Conservation (phyloP, 2,329 filamentous ascomycete genomes). For the Apiospora koreana region DNA sequence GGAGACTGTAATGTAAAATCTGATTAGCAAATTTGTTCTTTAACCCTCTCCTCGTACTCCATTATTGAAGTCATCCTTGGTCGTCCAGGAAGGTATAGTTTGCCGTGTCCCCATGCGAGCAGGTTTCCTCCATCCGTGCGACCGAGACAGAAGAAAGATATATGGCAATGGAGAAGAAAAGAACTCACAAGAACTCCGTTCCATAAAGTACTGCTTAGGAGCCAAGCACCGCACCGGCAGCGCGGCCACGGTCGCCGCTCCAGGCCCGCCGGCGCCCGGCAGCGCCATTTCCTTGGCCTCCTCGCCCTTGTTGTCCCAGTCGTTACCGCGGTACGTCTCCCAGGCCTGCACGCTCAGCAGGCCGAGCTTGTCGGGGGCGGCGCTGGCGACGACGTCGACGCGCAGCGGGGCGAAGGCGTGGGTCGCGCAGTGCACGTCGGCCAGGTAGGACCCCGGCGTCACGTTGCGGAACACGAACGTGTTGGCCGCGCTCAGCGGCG, state of each 20-base stretch:
- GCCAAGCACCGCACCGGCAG: constrained; percentile 65
- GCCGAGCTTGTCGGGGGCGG: constrained; percentile 31
- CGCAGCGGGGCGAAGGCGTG: constrained; percentile 78
- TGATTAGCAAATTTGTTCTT: neutral
- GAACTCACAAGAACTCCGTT: constrained; percentile 72
- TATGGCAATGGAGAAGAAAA: neutral
- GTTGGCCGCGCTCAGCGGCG: constrained; percentile 67
- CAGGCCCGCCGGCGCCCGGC: constrained; percentile 21
- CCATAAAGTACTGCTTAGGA: constrained; percentile 74
- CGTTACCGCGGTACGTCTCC: constrained; percentile 87
- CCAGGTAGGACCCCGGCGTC: constrained; percentile 73
- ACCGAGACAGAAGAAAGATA: neutral
- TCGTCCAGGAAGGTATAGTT: neutral
- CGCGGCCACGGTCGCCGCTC: constrained; percentile 20
- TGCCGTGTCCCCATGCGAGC: neutral
- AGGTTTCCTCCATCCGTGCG: neutral
- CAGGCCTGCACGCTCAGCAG: constrained; percentile 61
- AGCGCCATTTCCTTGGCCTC: constrained; percentile 42
- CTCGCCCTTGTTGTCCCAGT: constrained; percentile 86
- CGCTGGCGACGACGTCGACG: constrained; percentile 63
- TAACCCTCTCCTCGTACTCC: too few relatives aligned
- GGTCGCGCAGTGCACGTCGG: constrained; percentile 75
- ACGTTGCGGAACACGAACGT: constrained; percentile 78
- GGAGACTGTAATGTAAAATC: constrained; percentile 58
- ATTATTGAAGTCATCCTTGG: neutral